Evolutionary conservation across 2,329 filamentous ascomycete genomes (phyloP), one percentile per base, ranked within the genome.

Genomic region (Cladosporium sphaerospermum): DNA sequence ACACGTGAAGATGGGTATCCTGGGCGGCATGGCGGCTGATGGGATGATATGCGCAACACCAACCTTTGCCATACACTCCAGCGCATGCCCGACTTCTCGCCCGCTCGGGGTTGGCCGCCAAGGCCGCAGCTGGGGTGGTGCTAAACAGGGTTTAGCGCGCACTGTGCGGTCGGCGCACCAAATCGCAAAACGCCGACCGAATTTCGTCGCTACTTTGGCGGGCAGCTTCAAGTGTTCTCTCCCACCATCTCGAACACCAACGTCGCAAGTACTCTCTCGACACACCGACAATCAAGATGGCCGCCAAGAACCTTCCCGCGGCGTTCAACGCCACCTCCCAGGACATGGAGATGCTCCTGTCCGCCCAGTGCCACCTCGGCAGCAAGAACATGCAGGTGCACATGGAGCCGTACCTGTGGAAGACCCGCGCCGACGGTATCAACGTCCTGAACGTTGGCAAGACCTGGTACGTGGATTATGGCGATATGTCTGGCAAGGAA

Each of bases 341-440:
- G 81, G 93, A 99, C 82, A 95, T 99, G 80, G 93, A 99, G 88
- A 93, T 91, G 88, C 89, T 99, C 73, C 88, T 99, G 69, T 88
- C 91, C 72, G 91, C 95, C 71, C 91, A 97, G 81, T 84, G 81
- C 79, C 95, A 99, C 79, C 84, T 97, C 69, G 93, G 93, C 71
- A 89, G 86, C 79, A 97, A 97, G 89, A 99, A 99, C 85, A 77
- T 99, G 70, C 93, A 97, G 84, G 89, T 95, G 74, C 91, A 97
- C 83, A 97, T 96, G 90, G 89, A 95, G 80, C 88, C 90, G 67
- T 99, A 99, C 83, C 86, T 99, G 72, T 99, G 92, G 92, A 99
- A 99, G 88, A 96, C 90, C 75, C 89, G 93, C 73, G 86, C 89
- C 64, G 95, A 99, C 71, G 93, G 93, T 79, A 86, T 99, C 81